Evolutionary conservation across 2,329 filamentous ascomycete genomes (phyloP).

Genomic region (Colletotrichum sidae): DNA sequence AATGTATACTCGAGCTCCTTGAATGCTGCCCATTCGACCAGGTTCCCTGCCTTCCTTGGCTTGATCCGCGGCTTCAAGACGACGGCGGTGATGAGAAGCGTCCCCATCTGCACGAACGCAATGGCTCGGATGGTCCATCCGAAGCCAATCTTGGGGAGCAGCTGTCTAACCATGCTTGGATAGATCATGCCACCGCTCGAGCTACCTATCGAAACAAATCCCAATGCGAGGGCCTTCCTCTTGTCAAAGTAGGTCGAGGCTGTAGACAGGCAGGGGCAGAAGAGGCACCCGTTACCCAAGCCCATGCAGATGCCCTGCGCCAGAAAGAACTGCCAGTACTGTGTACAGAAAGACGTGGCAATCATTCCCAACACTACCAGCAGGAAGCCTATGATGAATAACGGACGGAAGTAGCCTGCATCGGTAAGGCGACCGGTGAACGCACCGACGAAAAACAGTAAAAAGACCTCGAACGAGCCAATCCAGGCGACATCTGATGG

Average conservation of each 20-base stretch:
- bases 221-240: conserved; percentile 69
- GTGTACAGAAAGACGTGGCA: conserved; percentile 53
- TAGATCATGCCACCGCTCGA: conserved; percentile 68
- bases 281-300: conserved; percentile 71
- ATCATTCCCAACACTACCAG: conserved; percentile 62
- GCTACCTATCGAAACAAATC: conserved; percentile 69
- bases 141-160: conserved; percentile 69
- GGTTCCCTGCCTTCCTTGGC: conserved; percentile 52
- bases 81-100: conserved; percentile 51
- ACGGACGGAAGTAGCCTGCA: conserved; percentile 62
- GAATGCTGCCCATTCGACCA: conserved; percentile 60
- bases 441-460: conserved; percentile 66
- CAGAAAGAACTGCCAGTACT: conserved; percentile 68
- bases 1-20: conserved; percentile 57
- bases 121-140: conserved; percentile 68
- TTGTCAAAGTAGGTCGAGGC: conserved; percentile 74
- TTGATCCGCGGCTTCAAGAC: conserved; percentile 56
- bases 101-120: conserved; percentile 67
- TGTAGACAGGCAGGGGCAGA: conserved; percentile 73
- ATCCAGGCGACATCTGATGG: conserved; percentile 65
- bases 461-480: conserved; percentile 64
- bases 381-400: conserved; percentile 53
- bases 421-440: conserved; percentile 65
- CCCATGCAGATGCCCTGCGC: conserved; percentile 67
- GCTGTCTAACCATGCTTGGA: conserved; percentile 66